These are phyloP conservation scores for Discostella pseudostelligera DNA, from an alignment of 108 stramenopile species.

Conservation along the genomic window DNA sequence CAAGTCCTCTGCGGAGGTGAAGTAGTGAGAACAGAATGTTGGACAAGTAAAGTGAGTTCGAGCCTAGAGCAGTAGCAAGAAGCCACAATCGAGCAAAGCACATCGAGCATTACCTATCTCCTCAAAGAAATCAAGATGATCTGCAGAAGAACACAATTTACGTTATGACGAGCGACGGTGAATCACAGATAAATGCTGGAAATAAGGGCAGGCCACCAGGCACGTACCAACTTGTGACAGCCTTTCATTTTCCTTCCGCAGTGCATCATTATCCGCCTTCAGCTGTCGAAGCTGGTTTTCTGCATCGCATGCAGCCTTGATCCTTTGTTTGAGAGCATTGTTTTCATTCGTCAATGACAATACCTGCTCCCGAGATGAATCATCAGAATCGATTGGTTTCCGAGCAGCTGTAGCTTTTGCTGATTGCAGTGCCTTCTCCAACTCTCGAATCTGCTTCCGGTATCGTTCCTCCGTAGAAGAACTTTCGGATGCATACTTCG, in stretches of 20 bases:
- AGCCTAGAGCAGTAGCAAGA: background rate
- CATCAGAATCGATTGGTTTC: slow-evolving; percentile 3
- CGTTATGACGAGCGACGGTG: background rate
- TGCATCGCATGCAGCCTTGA: slow-evolving; percentile 3
- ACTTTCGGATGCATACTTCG: slow-evolving; percentile 7
- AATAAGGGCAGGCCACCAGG: too few relatives aligned
- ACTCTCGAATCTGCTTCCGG: slow-evolving; percentile 10
- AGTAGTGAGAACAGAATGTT: background rate
- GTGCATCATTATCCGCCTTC: slow-evolving; percentile 11
- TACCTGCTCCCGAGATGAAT: slow-evolving; percentile 6
- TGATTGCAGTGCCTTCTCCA: slow-evolving; percentile 21
- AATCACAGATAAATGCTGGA: too few relatives aligned
- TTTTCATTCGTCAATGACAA: slow-evolving; percentile 7
- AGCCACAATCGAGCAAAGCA: too few relatives aligned
- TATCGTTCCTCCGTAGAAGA: slow-evolving; percentile 8
- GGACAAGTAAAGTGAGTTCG: background rate
- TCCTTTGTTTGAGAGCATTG: slow-evolving; percentile 5
- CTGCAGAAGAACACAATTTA: slow-evolving; percentile 5
- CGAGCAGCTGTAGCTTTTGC: slow-evolving; percentile 1
- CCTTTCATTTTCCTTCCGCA: slow-evolving; percentile 29
- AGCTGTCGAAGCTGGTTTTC: background rate
- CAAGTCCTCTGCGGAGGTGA: slow-evolving; percentile 22
- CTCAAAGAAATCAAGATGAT: slow-evolving; percentile 43
- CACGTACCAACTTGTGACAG: slow-evolving; percentile 20
- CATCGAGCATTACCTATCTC: slow-evolving; percentile 12